phyloP scores from a whole-genome alignment of 257 asterid species.

The Forsythia viridissima region DNA sequence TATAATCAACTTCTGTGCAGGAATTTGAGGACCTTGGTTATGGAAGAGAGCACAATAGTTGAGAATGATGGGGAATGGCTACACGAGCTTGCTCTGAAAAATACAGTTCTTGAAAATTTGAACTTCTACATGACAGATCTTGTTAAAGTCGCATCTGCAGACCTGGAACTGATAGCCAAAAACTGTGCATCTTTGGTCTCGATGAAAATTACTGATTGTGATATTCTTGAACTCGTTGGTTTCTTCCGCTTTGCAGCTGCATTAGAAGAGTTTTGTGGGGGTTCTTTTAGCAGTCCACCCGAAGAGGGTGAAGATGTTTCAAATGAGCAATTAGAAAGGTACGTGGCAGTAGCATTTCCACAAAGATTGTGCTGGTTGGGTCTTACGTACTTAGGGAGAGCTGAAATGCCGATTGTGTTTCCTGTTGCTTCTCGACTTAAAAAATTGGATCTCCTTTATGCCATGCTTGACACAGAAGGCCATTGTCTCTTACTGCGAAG shows the following conservation, averaged over 20 bases:
- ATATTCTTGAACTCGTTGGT: conserved; percentile 49
- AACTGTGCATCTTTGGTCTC: conserved; percentile 61
- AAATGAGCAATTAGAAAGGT: conserved; percentile 50
- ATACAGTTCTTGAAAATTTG: conserved; percentile 62
- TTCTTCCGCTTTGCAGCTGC: conserved; percentile 58
- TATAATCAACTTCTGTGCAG: conserved; percentile 33
- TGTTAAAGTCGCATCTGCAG: conserved; percentile 34
- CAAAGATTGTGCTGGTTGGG: conserved; percentile 55
- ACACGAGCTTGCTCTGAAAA: conserved; percentile 65
- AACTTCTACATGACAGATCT: conserved; percentile 81
- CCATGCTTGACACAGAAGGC: conserved; percentile 82
- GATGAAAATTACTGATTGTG: conserved; percentile 70
- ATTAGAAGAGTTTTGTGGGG: conserved; percentile 84
- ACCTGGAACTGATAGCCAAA: conserved; percentile 75
- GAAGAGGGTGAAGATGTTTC: conserved; percentile 51
- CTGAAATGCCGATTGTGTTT: conserved; percentile 61
- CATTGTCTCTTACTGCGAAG: conserved; percentile 61
- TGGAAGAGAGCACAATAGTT: conserved; percentile 69
- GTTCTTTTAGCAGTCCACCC: conserved; percentile 52
- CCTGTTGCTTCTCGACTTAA: conserved; percentile 64
- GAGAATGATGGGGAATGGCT: conserved; percentile 80
- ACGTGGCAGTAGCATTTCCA: conserved; percentile 49
- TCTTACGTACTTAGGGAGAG: conserved; percentile 61
- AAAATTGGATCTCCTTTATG: conserved; percentile 82
- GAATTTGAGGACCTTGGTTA: conserved; percentile 55